These are phyloP conservation scores for Chrysoporthe deuterocubensis DNA, from an alignment of 2,329 filamentous ascomycete species.

Conservation along the genomic window DNA sequence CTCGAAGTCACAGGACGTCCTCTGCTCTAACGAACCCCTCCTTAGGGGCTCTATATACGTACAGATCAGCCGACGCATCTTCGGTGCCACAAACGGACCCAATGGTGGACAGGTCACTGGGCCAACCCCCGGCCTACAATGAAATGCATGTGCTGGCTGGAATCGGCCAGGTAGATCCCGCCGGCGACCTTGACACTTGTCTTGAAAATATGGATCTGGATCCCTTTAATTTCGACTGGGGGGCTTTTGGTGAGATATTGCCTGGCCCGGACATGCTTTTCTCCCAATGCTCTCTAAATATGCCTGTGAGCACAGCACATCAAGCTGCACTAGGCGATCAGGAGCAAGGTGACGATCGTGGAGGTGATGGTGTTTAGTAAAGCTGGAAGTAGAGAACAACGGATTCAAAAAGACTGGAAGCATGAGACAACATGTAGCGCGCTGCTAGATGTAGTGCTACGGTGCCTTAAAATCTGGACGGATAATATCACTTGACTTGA, in stretches of 20 bases:
- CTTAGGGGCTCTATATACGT: too few relatives aligned
- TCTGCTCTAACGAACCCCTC: too few relatives aligned
- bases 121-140: background rate
- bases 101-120: background rate
- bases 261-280: slow-evolving; percentile 6
- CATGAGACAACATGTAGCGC: background rate
- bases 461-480: background rate
- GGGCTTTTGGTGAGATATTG: background rate
- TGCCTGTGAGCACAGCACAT: background rate
- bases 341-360: background rate
- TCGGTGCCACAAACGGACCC: background rate
- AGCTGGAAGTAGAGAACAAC: background rate
- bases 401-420: background rate
- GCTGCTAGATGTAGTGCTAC: background rate
- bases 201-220: slow-evolving; percentile 20
- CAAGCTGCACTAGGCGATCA: background rate
- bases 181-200: background rate
- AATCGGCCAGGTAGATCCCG: background rate
- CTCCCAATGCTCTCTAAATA: background rate
- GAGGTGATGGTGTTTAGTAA: background rate
- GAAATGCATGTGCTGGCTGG: background rate
- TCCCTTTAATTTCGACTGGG: slow-evolving; percentile 16
- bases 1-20: background rate
- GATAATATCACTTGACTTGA: background rate
- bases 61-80: too few relatives aligned